Evolutionary conservation across 2,329 filamentous ascomycete species (phyloP).

Genomic region (Scedosporium dehoogii): DNA sequence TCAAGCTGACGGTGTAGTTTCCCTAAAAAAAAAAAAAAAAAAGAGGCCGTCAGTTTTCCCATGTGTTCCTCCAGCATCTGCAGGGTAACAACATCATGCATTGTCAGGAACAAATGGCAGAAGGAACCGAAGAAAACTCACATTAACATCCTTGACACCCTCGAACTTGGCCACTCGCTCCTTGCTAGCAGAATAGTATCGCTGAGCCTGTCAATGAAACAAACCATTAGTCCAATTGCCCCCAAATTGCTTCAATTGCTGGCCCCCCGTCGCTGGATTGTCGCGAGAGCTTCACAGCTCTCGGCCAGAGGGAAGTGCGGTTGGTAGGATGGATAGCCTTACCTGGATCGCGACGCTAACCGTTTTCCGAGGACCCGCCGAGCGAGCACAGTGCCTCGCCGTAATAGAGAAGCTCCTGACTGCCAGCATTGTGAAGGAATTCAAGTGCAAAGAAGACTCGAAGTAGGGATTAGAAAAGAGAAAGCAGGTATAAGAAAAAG

Average conservation of each 20-base stretch:
- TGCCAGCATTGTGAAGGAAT: conserved; percentile 63
- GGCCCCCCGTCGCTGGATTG: too few species aligned
- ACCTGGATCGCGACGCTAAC: conserved; percentile 46
- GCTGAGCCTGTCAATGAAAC: not conserved
- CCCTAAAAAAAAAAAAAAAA: conserved; percentile 60
- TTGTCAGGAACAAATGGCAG: conserved; percentile 8
- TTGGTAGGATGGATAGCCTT: conserved; percentile 21
- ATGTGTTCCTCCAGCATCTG: conserved; percentile 16
- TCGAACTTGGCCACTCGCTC: conserved; percentile 84
- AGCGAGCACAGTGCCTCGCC: conserved; percentile 68
- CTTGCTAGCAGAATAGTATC: conserved; percentile 4
- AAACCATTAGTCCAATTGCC: not conserved
- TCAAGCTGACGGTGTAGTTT: conserved; percentile 91
- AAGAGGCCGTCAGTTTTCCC: conserved; percentile 27
- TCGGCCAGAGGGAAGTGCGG: conserved; percentile 9
- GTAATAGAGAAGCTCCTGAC: conserved; percentile 68
- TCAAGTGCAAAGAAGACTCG: conserved; percentile 10
- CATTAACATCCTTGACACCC: conserved; percentile 78
- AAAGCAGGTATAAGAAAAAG: conserved; percentile 15
- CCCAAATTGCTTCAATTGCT: not conserved
- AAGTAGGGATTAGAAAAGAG: conserved; percentile 14
- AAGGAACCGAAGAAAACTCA: conserved; percentile 37
- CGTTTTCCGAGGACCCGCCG: conserved; percentile 45
- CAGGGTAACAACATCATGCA: conserved; percentile 4
- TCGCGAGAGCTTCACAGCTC: not conserved